Base-by-base conservation (phyloP, 2,329 filamentous ascomycete species). In the Byssothecium circinans region DNA sequence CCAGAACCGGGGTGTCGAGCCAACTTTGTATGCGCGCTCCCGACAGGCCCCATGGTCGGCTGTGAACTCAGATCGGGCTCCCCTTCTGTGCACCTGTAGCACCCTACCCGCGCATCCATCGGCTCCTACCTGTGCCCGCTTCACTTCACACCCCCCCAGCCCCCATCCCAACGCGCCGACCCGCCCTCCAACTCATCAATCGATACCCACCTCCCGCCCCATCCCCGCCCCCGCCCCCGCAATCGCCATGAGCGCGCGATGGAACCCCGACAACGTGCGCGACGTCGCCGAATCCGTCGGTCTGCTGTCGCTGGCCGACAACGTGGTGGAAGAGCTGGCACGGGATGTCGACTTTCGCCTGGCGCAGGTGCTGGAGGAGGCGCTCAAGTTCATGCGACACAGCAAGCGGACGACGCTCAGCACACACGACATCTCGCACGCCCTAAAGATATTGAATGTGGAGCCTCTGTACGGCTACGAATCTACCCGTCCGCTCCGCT, bases 401-500 rank as follows among this genome's bases (percentile, higher is more conserved):
- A 84, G 86, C 18, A 88, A 89, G 70, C 85, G 94, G 53, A 96
- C 91, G 1, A 86, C 88, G 0, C 78, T 99, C 57, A 91, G 86
- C 17, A 95, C 94, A 41, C 88, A 92, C 64, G 94, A 99, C 72
- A 83, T 96, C 47, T 86, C 89, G 38, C 86, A 92, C 57, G 94
- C 94, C 3, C 77, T 99, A 55, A 85, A 85, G 53, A 84, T 91
- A 10, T 79, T 99, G 41, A 91, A 97, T 63, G 89, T 96, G 19
- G 94, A 99, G 72, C 94, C 94, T 1, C 81, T 97, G 1, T 96
- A 96, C 67, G 94, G 94, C 17, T 99, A 99, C 74, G 92, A 97
- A 67, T 91, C 91, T 27, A 94, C 89, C 34, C 81, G 92, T 42
- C 89, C 91, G 20, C 75, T 99, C 61, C 83, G 88, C 45, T 99